Conservation (phyloP, 2,329 filamentous ascomycete genomes). For the Botrytis elliptica region DNA sequence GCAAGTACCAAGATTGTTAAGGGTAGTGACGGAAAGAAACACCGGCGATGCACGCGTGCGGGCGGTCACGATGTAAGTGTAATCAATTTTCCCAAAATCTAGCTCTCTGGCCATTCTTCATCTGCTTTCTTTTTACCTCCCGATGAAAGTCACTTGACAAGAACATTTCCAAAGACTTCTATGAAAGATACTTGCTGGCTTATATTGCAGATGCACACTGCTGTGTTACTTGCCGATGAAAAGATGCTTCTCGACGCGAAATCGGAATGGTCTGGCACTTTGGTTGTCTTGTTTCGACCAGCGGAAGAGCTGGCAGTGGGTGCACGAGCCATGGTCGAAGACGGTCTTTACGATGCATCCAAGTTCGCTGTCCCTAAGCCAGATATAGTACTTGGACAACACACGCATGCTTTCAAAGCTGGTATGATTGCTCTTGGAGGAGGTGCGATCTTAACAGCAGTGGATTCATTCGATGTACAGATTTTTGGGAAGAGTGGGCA, state of each 20-base stretch:
- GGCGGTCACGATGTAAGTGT: conserved; percentile 56
- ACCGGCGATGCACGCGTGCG: conserved; percentile 67
- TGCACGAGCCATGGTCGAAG: conserved; percentile 61
- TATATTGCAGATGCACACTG: conserved; percentile 52
- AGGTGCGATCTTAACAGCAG: conserved; percentile 41
- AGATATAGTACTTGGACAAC: conserved; percentile 54
- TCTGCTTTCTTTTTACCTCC: too few relatives aligned
- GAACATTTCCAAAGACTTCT: too few relatives aligned
- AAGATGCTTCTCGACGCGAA: conserved; percentile 47
- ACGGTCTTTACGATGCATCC: conserved; percentile 49
- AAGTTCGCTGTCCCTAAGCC: conserved; percentile 28
- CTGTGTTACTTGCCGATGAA: conserved; percentile 55
- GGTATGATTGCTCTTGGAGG: conserved; percentile 40
- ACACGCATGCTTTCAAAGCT: conserved; percentile 47
- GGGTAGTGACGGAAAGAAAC: conserved; percentile 49
- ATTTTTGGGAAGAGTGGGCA: conserved; percentile 47
- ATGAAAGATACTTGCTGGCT: too few relatives aligned
- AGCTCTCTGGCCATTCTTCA: too few relatives aligned
- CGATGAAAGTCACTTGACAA: too few relatives aligned
- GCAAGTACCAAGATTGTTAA: conserved; percentile 45
- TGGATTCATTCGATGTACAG: conserved; percentile 41
- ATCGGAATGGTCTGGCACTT: conserved; percentile 58
- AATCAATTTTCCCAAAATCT: too few relatives aligned
- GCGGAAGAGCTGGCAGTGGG: conserved; percentile 64
- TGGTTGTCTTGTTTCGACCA: conserved; percentile 66